Evolutionary conservation across 164 flowering plant genomes (phyloP), one percentile per base, ranked within the genome.

Genomic region (Euptelea pleiosperma): DNA sequence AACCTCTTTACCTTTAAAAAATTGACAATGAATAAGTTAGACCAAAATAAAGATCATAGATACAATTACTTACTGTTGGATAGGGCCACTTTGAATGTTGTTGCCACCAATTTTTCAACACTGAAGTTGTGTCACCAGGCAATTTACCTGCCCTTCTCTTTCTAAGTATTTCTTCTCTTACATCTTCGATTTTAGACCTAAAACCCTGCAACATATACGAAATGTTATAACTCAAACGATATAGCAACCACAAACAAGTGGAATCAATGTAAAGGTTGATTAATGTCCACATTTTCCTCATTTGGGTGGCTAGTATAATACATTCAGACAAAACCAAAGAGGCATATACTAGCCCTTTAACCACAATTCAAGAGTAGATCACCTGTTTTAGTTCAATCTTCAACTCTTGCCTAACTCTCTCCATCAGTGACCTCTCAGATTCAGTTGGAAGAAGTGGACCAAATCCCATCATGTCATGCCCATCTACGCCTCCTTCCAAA

Each of bases 351-450:
- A n/a, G n/a, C n/a, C n/a, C n/a, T n/a, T n/a, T n/a, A n/a, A n/a
- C n/a, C n/a, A n/a, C n/a, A n/a, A n/a, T n/a, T n/a, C n/a, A n/a
- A n/a, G n/a, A n/a, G n/a, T n/a, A 22, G 14, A 36, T 42, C 41
- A 91, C 98, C 94, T 93, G 94, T 69, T 90, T 93, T 11, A 93
- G 76, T 65, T 93, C 98, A 64, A 93, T 68, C 70, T 89, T 92
- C 37, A 92, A 60, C 67, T 92, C 98, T 40, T 89, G 97, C 10
- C 94, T 70, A 19, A 93, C 98, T 53, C 97, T 72, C 34, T 93
- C 98, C 97, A 93, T 93, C 8, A 93, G 66, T 18, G 97, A 70
- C 73, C 98, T 77, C 62, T 93, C 98, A 6, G 97, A 86, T 66
- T 93, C 97, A 6, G 96, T 93, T 1, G 98, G 98, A 59, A 92